Evolutionary conservation across 176 grass and related monocot species (phyloP).

Genomic region (Oryza brachyantha): DNA sequence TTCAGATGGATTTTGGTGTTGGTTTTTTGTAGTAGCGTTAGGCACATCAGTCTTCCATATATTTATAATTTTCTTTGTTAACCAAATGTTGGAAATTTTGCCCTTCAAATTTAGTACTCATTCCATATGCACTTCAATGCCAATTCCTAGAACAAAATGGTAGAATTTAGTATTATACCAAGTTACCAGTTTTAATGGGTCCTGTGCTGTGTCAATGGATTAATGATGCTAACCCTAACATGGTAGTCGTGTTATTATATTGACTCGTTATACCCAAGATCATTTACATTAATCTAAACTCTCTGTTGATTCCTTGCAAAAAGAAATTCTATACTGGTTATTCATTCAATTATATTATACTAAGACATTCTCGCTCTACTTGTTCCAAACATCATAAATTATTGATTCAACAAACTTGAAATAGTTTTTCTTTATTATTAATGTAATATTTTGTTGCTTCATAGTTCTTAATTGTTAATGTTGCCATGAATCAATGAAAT

Average conservation of each 20-base stretch:
- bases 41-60: neutral
- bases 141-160: neutral
- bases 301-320: neutral
- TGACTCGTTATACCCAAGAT: neutral
- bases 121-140: neutral
- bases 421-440: no score
- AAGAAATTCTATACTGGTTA: neutral
- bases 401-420: no score
- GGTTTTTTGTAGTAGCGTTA: neutral
- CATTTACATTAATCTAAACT: neutral
- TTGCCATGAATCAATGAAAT: no score
- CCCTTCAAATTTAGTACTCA: conserved; percentile 1
- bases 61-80: neutral
- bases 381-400: no score
- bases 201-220: neutral
- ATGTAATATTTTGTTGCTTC: no score
- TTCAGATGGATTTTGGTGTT: neutral
- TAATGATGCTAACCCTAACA: neutral
- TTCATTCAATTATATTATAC: neutral
- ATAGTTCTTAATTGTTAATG: no score
- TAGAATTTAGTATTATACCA: neutral
- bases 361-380: neutral
- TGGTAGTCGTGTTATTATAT: neutral
- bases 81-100: neutral
- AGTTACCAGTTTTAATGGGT: neutral